Percentiles rank a stretch among this genome's conserved stretches.
phyloP scores from a whole-genome alignment of 768 basidiomycete genomes.

The Agrocybe chaxingu region DNA sequence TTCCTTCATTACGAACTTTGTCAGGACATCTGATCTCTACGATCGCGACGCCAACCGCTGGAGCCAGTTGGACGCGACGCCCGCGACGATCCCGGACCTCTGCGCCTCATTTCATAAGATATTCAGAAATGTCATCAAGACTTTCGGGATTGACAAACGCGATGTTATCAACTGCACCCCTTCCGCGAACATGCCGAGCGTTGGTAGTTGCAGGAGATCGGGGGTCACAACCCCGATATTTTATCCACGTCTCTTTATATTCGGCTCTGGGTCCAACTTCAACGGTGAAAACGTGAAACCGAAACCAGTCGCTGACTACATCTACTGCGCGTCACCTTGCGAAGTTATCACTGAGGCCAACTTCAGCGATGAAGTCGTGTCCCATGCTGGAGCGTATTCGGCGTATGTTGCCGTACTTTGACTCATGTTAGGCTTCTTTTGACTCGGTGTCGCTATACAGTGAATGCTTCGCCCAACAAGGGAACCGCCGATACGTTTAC shows the following conservation, averaged over 20 bases:
- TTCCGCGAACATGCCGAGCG: neutral
- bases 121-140: neutral
- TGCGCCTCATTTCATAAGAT: slow-evolving; percentile 1
- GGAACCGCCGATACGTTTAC: slow-evolving; percentile 17
- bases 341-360: slow-evolving; percentile 1
- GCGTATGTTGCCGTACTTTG: slow-evolving; percentile 2
- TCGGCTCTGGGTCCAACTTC: neutral
- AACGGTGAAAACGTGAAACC: neutral
- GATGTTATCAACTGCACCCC: neutral
- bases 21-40: neutral
- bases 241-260: slow-evolving; percentile 2
- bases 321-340: neutral
- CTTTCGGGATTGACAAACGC: neutral
- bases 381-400: slow-evolving; percentile 12
- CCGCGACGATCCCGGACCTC: neutral
- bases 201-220: neutral
- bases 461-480: slow-evolving; percentile 17
- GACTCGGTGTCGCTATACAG: neutral
- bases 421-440: neutral
- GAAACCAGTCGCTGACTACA: neutral
- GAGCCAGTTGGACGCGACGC: neutral
- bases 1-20: neutral
- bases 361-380: neutral
- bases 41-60: neutral
- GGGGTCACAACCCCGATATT: neutral